Conservation (phyloP, 257 asterid species). For the Knoxia roxburghii region DNA sequence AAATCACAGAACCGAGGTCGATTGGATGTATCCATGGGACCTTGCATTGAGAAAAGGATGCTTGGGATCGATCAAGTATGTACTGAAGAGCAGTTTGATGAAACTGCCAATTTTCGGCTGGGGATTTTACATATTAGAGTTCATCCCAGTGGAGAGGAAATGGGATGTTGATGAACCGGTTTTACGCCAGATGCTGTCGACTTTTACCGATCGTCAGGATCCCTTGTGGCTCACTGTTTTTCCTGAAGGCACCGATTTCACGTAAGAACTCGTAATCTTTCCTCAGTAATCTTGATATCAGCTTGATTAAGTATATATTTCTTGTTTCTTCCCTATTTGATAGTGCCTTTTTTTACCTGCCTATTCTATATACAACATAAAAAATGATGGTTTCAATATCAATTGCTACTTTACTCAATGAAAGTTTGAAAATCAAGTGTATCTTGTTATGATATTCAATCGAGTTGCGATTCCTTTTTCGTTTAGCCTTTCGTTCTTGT, state of each 20-base stretch:
- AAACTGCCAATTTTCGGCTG: slow-evolving; percentile 84
- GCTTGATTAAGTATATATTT: neutral
- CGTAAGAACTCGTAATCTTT: slow-evolving; percentile 37
- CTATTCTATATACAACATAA: neutral
- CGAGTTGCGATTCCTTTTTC: slow-evolving; percentile 6
- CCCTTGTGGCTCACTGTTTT: slow-evolving; percentile 87
- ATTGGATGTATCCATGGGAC: slow-evolving; percentile 97
- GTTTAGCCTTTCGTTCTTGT: slow-evolving; percentile 5
- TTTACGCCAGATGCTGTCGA: slow-evolving; percentile 46
- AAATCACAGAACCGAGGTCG: slow-evolving; percentile 89
- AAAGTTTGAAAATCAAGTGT: neutral
- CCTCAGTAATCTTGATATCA: neutral
- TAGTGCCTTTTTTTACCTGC: neutral
- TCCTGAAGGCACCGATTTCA: slow-evolving; percentile 94
- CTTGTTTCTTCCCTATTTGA: neutral
- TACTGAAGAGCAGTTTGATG: slow-evolving; percentile 83
- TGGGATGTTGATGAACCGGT: slow-evolving; percentile 65
- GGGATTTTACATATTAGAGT: slow-evolving; percentile 86
- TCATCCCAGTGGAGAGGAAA: slow-evolving; percentile 79
- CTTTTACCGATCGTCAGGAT: slow-evolving; percentile 47
- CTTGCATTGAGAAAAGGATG: slow-evolving; percentile 78
- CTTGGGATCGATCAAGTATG: slow-evolving; percentile 65
- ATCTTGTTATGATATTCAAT: neutral
- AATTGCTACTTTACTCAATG: neutral
- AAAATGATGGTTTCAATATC: neutral